Evolutionary conservation across 1,139 yeast genomes (phyloP).

Genomic region (Pneumocystis oryctolagi): DNA sequence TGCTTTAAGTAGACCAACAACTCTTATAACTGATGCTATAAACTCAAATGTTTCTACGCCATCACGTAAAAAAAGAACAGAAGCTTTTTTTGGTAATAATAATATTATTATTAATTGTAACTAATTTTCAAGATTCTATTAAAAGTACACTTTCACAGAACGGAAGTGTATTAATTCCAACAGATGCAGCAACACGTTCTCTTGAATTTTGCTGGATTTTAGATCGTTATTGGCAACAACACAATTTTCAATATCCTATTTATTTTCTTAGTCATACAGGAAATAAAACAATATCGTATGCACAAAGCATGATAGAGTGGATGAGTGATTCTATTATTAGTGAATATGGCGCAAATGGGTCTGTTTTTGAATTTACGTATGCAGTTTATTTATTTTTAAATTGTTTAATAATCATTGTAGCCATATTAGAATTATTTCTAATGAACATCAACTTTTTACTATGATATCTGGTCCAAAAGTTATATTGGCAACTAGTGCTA

Average conservation of each 20-base stretch:
- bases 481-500: constrained; percentile 65
- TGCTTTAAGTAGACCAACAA: constrained; percentile 62
- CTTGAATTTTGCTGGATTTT: constrained; percentile 62
- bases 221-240: constrained; percentile 41
- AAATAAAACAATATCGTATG: constrained; percentile 62
- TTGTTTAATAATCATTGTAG: background rate
- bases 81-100: constrained; percentile 36
- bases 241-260: constrained; percentile 42
- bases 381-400: background rate
- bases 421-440: constrained; percentile 40
- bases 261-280: constrained; percentile 66
- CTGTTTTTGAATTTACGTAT: constrained; percentile 42
- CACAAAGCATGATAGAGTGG: constrained; percentile 89
- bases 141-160: constrained; percentile 50
- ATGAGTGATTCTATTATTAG: constrained; percentile 68
- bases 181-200: constrained; percentile 68
- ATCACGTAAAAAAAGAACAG: constrained; percentile 45
- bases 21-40: constrained; percentile 63
- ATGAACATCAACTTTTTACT: constrained; percentile 42
- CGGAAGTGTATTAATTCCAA: constrained; percentile 73
- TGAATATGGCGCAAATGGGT: constrained; percentile 62
- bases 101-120: constrained; percentile 18
- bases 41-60: constrained; percentile 26
- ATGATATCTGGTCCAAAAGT: constrained; percentile 57
- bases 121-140: constrained; percentile 22